Base-by-base conservation (phyloP, 108 stramenopile species). In the Licmophora abbreviata region DNA sequence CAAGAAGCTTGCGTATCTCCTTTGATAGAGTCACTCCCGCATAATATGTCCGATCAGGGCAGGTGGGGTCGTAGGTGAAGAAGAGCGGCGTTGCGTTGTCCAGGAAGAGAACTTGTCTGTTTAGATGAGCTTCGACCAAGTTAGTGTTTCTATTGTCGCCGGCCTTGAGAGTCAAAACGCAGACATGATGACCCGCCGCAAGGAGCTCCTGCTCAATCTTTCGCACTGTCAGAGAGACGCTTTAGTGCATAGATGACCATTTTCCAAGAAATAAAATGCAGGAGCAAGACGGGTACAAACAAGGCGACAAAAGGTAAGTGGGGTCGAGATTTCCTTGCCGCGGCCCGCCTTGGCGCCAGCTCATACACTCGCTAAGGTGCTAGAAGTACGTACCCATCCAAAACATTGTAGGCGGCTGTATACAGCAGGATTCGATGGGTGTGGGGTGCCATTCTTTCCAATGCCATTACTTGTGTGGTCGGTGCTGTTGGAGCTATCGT, bases 191-290 rank as follows among this genome's bases (percentile, higher is more conserved):
- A 24, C 75, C 71, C 9, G 63, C 63, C 41, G 59, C 62, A 4
- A 81, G 56, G n/a, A 81, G 62, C 45, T 71, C 72, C 50, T 73
- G 57, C 40, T 81, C 79, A 23, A 81, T 64, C 44, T 80, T 80
- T 34, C 79, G 63, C n/a, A 80, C 69, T n/a, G 79, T 80, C 54
- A 76, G 42, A 14, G 74, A 69, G 2, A 80, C 79, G 20, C 76
- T 77, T n/a, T n/a, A n/a, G n/a, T n/a, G 44, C 36, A 35, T 26
- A 18, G 5, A 40, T 40, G 10, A 35, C 34, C n/a, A n/a, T n/a
- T n/a, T 40, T 5, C 34, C 25, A 28, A 29, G 26, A 49, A 8
- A 29, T 5, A 49, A 24, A 51, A 31, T 6, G 15, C 17, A 31
- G 49, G 48, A 49, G 48, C 25, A 10, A 49, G 28, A 7, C 7